These are phyloP conservation scores for Geotrichum siamense DNA, from an alignment of 1,139 yeast species.

Conservation along the genomic window DNA sequence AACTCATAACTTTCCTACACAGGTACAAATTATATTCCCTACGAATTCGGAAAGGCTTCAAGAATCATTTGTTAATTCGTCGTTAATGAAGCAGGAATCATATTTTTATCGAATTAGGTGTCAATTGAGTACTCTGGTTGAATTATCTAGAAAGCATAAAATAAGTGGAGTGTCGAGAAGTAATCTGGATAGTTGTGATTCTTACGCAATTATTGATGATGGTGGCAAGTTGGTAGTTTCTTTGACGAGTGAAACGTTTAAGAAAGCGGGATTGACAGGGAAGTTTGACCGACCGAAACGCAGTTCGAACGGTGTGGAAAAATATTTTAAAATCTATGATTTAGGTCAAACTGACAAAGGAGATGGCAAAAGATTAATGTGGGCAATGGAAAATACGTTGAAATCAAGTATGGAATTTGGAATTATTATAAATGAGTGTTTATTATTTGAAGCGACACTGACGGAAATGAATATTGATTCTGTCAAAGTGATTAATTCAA, in stretches of 20 bases:
- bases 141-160: background rate
- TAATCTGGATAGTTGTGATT: conserved; percentile 33
- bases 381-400: conserved; percentile 31
- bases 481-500: conserved; percentile 9
- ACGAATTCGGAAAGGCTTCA: too few relatives aligned
- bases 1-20: too few relatives aligned
- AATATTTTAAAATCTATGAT: background rate
- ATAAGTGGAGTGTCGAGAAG: conserved; percentile 21
- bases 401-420: conserved; percentile 5
- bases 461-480: conserved; percentile 1
- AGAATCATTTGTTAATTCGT: too few relatives aligned
- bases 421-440: conserved; percentile 6
- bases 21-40: too few relatives aligned
- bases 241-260: conserved; percentile 31
- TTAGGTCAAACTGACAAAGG: background rate
- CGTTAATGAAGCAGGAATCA: too few relatives aligned
- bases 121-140: too few relatives aligned
- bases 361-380: conserved; percentile 30
- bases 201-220: conserved; percentile 27
- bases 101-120: too few relatives aligned
- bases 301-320: conserved; percentile 2
- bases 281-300: conserved; percentile 9
- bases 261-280: conserved; percentile 30
- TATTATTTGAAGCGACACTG: conserved; percentile 1
- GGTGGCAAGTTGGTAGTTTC: conserved; percentile 32